These are phyloP conservation scores for Lachancea sp. DNA, from an alignment of 805 yeast species.

Conservation along the genomic window DNA sequence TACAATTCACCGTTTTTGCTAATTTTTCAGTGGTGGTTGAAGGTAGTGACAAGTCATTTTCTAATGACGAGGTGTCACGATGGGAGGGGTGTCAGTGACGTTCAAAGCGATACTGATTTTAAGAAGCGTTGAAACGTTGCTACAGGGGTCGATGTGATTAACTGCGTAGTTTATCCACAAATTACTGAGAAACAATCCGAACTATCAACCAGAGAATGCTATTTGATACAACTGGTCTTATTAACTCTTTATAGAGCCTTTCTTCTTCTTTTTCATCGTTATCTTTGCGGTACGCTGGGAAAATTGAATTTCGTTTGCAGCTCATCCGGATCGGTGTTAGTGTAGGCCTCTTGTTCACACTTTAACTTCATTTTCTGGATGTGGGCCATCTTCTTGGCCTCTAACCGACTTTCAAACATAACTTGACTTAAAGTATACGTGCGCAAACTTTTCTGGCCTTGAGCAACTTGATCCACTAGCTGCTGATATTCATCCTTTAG, in stretches of 20 bases:
- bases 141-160: too few relatives aligned
- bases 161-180: too few relatives aligned
- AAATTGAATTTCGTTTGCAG: constrained; percentile 19
- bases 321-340: constrained; percentile 28
- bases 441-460: constrained; percentile 15
- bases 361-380: constrained; percentile 11
- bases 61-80: neutral
- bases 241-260: neutral
- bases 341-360: constrained; percentile 23
- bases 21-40: neutral
- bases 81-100: constrained; percentile 3
- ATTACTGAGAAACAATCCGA: too few relatives aligned
- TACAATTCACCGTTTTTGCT: neutral
- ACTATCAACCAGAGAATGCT: too few relatives aligned
- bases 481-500: constrained; percentile 16
- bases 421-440: constrained; percentile 20
- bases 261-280: too few relatives aligned
- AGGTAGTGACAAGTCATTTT: constrained; percentile 1
- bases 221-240: too few relatives aligned
- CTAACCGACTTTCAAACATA: constrained; percentile 23
- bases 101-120: neutral
- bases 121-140: neutral
- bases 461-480: constrained; percentile 18
- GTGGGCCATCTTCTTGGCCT: constrained; percentile 12
- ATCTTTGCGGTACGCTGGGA: constrained; percentile 24